A percentile compares a stretch with the other conserved stretches of the same genome.
phyloP scores from a whole-genome alignment of 768 basidiomycete genomes.

The Podaxis pistillaris region DNA sequence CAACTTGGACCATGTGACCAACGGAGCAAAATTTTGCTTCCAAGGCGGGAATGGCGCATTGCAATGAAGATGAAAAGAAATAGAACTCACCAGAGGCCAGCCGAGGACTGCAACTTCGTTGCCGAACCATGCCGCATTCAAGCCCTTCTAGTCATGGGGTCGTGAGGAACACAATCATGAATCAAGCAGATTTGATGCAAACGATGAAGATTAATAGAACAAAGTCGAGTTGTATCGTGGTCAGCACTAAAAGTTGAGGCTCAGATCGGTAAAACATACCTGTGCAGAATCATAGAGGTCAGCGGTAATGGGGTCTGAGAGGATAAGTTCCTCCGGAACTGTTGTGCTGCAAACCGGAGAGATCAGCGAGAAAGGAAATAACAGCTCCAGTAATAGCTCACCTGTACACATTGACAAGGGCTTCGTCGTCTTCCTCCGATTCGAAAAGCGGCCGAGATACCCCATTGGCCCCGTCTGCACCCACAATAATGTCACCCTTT shows the following conservation, averaged over 20 bases:
- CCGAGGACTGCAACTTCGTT: constrained; percentile 26
- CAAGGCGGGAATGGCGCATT: constrained; percentile 33
- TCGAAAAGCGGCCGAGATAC: constrained; percentile 33
- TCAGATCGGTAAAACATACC: constrained; percentile 15
- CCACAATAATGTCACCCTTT: constrained; percentile 51
- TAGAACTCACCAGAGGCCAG: constrained; percentile 29
- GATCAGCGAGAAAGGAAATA: neutral
- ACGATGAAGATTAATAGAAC: neutral
- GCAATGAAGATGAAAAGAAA: neutral
- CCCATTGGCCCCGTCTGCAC: constrained; percentile 52
- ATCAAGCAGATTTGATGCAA: constrained; percentile 17
- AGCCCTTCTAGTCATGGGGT: constrained; percentile 16
- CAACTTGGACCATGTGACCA: constrained; percentile 29
- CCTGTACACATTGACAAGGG: constrained; percentile 41
- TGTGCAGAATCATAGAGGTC: constrained; percentile 25
- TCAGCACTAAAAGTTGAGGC: too few relatives aligned
- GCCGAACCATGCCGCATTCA: constrained; percentile 31
- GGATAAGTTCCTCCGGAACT: constrained; percentile 38
- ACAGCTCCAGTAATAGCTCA: constrained; percentile 19
- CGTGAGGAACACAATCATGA: constrained; percentile 33
- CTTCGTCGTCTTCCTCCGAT: constrained; percentile 26
- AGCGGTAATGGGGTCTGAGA: constrained; percentile 37
- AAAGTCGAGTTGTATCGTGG: too few relatives aligned
- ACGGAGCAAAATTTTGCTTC: constrained; percentile 27
- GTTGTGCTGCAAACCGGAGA: constrained; percentile 30